Percentiles rank a stretch among this genome's conserved stretches.
phyloP scores from a whole-genome alignment of 2,329 filamentous ascomycete species.

The Allantophomopsis lycopodina region DNA sequence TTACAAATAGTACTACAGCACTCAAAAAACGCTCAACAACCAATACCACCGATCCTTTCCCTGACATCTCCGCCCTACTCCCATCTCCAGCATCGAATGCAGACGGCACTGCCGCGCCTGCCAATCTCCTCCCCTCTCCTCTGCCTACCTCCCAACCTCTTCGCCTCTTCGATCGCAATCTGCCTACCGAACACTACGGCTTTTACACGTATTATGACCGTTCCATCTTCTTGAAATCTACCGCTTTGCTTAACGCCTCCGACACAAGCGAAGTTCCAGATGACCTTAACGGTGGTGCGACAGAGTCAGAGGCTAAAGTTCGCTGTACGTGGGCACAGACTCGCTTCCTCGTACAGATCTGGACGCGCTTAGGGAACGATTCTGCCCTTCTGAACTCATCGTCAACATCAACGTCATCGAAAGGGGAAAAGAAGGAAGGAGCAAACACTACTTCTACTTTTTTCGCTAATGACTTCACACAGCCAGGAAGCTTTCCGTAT shows the following conservation, averaged over 20 bases:
- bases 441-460: conserved; percentile 1
- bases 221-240: conserved; percentile 64
- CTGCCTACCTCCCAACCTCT: conserved; percentile 63
- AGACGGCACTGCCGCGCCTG: conserved; percentile 61
- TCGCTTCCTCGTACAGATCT: conserved; percentile 50
- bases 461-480: conserved; percentile 14
- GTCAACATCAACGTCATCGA: not conserved
- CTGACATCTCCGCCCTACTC: conserved; percentile 37
- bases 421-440: not conserved
- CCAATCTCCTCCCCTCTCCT: conserved; percentile 49
- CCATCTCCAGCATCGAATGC: conserved; percentile 47
- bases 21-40: conserved; percentile 5
- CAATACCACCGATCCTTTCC: conserved; percentile 8
- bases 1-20: conserved; percentile 19
- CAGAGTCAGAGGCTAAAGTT: conserved; percentile 35
- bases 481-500: conserved; percentile 48
- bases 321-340: conserved; percentile 46
- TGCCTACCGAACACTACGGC: conserved; percentile 74
- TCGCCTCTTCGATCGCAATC: conserved; percentile 71
- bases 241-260: conserved; percentile 28
- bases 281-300: conserved; percentile 40
- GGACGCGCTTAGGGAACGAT: conserved; percentile 37
- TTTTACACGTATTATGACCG: conserved; percentile 91
- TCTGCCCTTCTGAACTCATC: conserved; percentile 24
- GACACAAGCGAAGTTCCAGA: conserved; percentile 25